Percentiles rank a stretch among this genome's conserved stretches.
Conservation (phyloP, 2,329 filamentous ascomycete species). For the Cordyceps fumosorosea region DNA sequence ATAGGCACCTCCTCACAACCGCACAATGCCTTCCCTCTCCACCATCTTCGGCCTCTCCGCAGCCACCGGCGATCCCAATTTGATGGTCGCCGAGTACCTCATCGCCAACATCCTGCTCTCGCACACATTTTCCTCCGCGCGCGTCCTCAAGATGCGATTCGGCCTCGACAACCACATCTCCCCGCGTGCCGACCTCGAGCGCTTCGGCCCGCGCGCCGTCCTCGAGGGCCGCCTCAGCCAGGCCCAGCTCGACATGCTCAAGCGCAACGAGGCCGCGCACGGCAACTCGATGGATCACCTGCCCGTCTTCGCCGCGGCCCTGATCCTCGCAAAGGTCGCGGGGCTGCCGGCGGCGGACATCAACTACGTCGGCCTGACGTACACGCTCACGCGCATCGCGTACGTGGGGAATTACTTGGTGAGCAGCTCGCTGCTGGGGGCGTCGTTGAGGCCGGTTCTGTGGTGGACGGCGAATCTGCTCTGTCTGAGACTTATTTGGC, state of each 20-base stretch:
- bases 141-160: neutral
- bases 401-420: neutral
- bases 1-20: neutral
- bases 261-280: conserved; percentile 9
- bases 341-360: neutral
- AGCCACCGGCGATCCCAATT: neutral
- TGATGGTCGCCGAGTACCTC: conserved; percentile 9
- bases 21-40: neutral
- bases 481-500: conserved; percentile 9
- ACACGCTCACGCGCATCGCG: neutral
- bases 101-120: conserved; percentile 2
- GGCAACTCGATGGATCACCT: conserved; percentile 11
- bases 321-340: conserved; percentile 5
- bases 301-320: conserved; percentile 3
- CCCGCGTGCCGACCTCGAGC: conserved; percentile 2
- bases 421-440: neutral
- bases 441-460: neutral
- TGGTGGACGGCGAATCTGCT: conserved; percentile 5
- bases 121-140: neutral
- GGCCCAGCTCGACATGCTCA: conserved; percentile 3
- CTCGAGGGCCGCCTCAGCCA: neutral
- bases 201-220: conserved; percentile 4
- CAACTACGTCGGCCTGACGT: neutral
- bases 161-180: conserved; percentile 10
- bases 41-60: neutral